Evolutionary conservation across 2,329 filamentous ascomycete genomes (phyloP), one percentile per base, ranked within the genome.

Genomic region (Microdochium nivale): DNA sequence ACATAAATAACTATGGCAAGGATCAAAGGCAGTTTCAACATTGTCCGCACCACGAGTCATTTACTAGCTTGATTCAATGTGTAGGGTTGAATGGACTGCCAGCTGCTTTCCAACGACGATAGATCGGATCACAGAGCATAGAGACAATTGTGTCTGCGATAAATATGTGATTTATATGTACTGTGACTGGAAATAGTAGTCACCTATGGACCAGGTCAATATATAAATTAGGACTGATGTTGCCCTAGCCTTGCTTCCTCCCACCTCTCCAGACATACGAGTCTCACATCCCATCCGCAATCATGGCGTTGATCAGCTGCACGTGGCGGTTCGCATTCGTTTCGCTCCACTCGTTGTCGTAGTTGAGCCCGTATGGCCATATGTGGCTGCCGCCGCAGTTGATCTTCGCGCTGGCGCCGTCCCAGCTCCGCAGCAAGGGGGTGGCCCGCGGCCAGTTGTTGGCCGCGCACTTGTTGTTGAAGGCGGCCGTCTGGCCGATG

Each of bases 261-360:
- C 32, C 9, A 33, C 32, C 32, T 14, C 30, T 9, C 14, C 14
- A 33, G 14, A 33, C 30, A 33, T 33, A 30, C 33, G n/a, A n/a
- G n/a, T 30, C 47, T 54, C 40, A 60, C 63, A 70, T 57, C 13
- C 73, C 73, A 57, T 76, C 71, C 1, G 54, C 61, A 21, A 75
- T 53, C 73, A 76, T 76, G 2, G 73, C 72, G 51, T 75, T 61
- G 3, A 76, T 59, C 23, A 76, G 49, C 54, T 66, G 62, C 11
- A 71, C 69, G 53, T 76, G 71, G 27, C 73, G 62, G 27, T 74
- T 57, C 2, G 62, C 73, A 51, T 73, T 73, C 9, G 67, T 69
- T 61, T 73, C 70, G 53, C 68, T 73, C 69, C 65, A 70, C 58
- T 76, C 73, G 5, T 55, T 67, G 25, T 75, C 73, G 50, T 68